Percentiles rank a stretch among this genome's conserved stretches.
phyloP scores from a whole-genome alignment of 164 flowering plant species.

The Chimonanthus salicifolius region DNA sequence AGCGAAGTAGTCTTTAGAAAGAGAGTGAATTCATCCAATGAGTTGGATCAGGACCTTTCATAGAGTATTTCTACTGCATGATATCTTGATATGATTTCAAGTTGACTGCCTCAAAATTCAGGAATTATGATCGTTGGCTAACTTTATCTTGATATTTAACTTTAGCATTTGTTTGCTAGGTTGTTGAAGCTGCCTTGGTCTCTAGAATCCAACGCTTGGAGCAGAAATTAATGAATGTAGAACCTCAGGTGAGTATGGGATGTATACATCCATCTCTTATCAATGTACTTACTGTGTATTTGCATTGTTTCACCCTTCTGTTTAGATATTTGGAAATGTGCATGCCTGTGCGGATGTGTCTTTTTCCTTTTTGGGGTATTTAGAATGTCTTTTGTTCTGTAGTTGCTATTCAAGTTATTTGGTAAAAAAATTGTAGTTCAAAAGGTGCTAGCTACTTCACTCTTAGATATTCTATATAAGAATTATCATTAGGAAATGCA shows the following conservation, averaged over 20 bases:
- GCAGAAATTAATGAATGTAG: conserved; percentile 69
- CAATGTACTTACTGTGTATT: background rate
- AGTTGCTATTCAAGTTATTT: no score
- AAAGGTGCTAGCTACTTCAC: no score
- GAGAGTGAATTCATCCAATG: no score
- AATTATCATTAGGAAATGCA: no score
- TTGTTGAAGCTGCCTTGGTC: conserved; percentile 92
- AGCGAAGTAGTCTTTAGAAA: no score
- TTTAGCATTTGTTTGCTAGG: conserved; percentile 31
- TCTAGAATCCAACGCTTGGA: conserved; percentile 84
- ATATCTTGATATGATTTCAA: background rate
- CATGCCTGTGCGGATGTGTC: no score
- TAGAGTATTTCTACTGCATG: no score
- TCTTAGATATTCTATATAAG: no score
- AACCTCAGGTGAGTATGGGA: conserved; percentile 97
- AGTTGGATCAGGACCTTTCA: no score
- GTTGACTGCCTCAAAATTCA: background rate
- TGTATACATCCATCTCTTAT: conserved; percentile 26
- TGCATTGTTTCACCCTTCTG: background rate
- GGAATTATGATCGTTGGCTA: background rate
- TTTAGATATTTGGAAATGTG: background rate
- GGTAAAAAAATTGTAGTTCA: no score
- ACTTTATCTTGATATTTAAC: background rate
- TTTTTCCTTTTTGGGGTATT: no score
- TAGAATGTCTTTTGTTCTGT: no score